Base-by-base conservation (phyloP, 768 basidiomycete genomes). In the Cubamyces sp. region DNA sequence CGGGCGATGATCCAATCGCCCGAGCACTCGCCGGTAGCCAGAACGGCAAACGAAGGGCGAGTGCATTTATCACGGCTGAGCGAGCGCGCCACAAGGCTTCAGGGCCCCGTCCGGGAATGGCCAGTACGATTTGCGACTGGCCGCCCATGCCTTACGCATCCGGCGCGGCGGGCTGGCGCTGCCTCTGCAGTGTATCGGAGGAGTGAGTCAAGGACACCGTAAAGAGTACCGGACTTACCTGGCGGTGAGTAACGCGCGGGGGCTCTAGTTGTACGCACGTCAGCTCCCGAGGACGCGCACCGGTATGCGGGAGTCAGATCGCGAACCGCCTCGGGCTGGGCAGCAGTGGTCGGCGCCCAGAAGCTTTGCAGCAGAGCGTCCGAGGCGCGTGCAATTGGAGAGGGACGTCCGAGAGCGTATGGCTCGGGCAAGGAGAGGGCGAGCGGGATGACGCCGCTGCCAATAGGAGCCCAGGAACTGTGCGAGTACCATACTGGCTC, bases 21-120 rank as follows among this genome's bases (percentile, higher is more conserved):
- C 43, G 34, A 9, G 3, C 41, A 18, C 43, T 47, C 51, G 45
- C 51, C 51, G 34, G 51, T 12, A 11, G 51, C 51, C 19, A 48
- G 34, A 34, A 21, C 14, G 49, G 30, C 21, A 16, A 43, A 34
- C 45, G 23, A 52, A 26, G 43, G 50, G 34, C 28, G n/a, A 18
- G 47, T 55, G 61, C 39, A 62, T 62, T 43, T 50, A 62, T 62
- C 61, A 62, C 55, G 37, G 61, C 49, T 25, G 21, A 23, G 28
- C 19, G 57, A 37, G 39, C 21, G 61, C 49, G 61, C 61, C 54
- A 56, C 54, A 40, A 62, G 40, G 61, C 49, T 55, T 55, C 46
- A 30, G 46, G 55, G n/a, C 41, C 42, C 41, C 41, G 18, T 26
- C 28, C 39, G 39, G 39, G 40, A 40, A 42, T 50, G 48, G 4